Conservation (phyloP, 2,329 filamentous ascomycete species). For the Pyrenophora graminea region DNA sequence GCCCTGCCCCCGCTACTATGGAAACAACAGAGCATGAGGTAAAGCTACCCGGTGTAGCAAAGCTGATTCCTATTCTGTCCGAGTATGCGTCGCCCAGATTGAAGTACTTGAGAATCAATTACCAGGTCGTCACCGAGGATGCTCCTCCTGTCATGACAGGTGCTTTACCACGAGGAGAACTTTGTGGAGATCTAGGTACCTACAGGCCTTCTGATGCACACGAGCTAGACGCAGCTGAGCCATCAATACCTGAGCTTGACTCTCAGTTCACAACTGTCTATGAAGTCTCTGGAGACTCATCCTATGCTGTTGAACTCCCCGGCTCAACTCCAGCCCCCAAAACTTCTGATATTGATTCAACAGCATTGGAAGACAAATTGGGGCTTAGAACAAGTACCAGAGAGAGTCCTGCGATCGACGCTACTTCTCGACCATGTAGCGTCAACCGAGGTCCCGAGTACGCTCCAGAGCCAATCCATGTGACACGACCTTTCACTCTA, state of each 20-base stretch:
- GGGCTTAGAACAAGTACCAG: no score
- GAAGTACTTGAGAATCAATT: conserved; percentile 60
- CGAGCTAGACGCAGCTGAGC: conserved; percentile 31
- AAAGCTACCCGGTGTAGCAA: conserved; percentile 56
- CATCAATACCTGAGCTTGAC: conserved; percentile 28
- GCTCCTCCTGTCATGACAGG: conserved; percentile 16
- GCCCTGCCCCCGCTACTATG: conserved; percentile 1
- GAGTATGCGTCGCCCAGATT: conserved; percentile 53
- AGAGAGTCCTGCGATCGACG: conserved; percentile 21
- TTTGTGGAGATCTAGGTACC: conserved; percentile 27
- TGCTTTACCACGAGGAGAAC: conserved; percentile 31
- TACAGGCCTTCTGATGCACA: conserved; percentile 27
- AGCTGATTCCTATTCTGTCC: conserved; percentile 57
- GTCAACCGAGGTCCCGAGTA: conserved; percentile 50
- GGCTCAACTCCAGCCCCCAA: conserved; percentile 16
- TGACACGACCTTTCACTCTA: conserved; percentile 18
- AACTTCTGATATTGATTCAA: neutral
- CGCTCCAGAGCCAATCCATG: conserved; percentile 52
- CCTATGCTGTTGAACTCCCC: conserved; percentile 31
- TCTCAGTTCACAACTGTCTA: conserved; percentile 19
- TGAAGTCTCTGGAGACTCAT: conserved; percentile 37
- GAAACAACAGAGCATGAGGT: conserved; percentile 23
- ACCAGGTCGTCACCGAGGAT: conserved; percentile 58
- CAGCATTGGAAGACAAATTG: neutral
- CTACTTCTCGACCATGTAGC: conserved; percentile 41